These are phyloP conservation scores for Sporothrix luriei DNA, from an alignment of 2,329 filamentous ascomycete genomes.

Conservation along the genomic window DNA sequence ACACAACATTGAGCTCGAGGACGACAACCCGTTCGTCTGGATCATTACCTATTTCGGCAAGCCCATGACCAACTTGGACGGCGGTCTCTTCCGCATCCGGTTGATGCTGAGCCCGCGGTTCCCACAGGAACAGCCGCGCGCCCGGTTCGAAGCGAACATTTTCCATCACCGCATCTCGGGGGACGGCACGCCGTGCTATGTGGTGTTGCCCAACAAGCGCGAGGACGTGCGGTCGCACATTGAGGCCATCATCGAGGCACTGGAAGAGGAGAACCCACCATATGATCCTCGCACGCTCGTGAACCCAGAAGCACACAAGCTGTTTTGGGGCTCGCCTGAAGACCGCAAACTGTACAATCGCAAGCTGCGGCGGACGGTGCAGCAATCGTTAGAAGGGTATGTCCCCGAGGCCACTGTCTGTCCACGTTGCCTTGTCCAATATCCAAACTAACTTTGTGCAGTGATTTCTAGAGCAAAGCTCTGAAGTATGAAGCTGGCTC, in stretches of 20 bases:
- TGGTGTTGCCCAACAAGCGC: conserved; percentile 58
- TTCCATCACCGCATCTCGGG: conserved; percentile 86
- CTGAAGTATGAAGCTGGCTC: neutral
- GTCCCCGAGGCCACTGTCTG: neutral
- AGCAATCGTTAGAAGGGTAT: conserved; percentile 63
- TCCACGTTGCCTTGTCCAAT: neutral
- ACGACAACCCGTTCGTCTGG: conserved; percentile 90
- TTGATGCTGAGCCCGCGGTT: conserved; percentile 81
- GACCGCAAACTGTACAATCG: conserved; percentile 85
- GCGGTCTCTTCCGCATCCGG: conserved; percentile 81
- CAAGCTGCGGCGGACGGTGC: conserved; percentile 75
- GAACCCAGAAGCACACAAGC: conserved; percentile 78
- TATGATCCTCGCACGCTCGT: conserved; percentile 91
- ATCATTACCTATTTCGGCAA: conserved; percentile 83
- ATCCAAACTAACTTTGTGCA: neutral
- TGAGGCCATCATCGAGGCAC: conserved; percentile 73
- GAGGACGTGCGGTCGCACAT: conserved; percentile 85
- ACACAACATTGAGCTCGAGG: conserved; percentile 73
- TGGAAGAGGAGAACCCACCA: conserved; percentile 85
- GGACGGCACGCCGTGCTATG: conserved; percentile 83
- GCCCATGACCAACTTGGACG: conserved; percentile 91
- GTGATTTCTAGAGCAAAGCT: neutral
- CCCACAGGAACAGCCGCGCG: conserved; percentile 83
- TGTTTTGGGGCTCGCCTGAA: conserved; percentile 81
- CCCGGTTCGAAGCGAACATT: conserved; percentile 75